Base-by-base conservation (phyloP, 1,284 basidiomycete species). In the Cutaneotrichosporon sp. region DNA sequence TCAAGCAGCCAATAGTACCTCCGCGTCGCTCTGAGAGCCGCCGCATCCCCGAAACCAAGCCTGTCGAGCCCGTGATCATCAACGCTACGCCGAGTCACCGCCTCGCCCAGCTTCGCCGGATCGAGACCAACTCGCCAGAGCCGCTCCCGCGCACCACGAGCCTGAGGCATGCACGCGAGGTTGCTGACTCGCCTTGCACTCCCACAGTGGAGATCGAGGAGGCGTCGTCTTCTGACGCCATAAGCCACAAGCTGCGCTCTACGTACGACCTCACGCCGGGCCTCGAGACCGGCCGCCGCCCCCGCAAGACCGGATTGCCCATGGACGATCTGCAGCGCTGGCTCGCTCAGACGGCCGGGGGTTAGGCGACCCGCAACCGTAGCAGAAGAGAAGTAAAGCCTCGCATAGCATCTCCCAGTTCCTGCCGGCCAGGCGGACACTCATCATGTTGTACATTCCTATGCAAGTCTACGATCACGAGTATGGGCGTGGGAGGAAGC, bases 301-400 rank as follows among this genome's bases (percentile, higher is more conserved):
- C 66, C 16, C 60, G 66, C 49, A 67, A 67, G 63, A 62, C 58
- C 13, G 66, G 66, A 22, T 56, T 67, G 30, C 66, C 66, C 13
- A 49, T 36, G 38, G 58, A 67, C 58, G 66, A 67, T 31, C 62
- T 67, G 61, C 66, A 62, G 61, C 60, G 60, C 53, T 67, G 66
- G 66, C 61, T 67, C 47, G 62, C 57, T 36, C 50, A 58, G 55
- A 65, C 63, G 3, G 32, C 62, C 51, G 49, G 31, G 13, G 38
- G 22, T 5, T 56, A 56, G 38, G 3, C 26, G 26, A 3, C 26
- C 26, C 26, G 26, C 26, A 26, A 40, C 13, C 38, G 10, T 14
- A 40, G 13, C 36, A 36, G 36, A 36, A 4, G 1, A 40, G 14
- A 30, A 53, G 16, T 22, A 13, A 21, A 49, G 38, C 47, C 18